Conservation (phyloP, 2,329 filamentous ascomycete genomes). For the Aspergillus fructus region DNA sequence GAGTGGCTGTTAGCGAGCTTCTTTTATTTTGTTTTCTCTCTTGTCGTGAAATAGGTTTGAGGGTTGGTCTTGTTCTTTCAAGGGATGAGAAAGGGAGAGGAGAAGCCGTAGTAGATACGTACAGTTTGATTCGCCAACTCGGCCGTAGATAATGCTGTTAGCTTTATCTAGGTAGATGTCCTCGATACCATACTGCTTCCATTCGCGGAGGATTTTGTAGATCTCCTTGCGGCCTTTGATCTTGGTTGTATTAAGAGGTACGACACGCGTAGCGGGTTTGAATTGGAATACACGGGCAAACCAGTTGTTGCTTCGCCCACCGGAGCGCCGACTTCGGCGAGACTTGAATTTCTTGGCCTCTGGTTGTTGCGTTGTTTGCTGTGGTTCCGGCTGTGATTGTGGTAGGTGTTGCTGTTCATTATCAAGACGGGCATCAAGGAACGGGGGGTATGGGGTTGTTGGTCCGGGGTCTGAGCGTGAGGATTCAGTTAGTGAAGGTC, state of each 20-base stretch:
- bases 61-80: too few species aligned
- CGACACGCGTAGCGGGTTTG: constrained; percentile 72
- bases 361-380: constrained; percentile 11
- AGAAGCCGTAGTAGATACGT: constrained; percentile 41
- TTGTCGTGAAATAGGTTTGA: not conserved
- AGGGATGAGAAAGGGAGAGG: not conserved
- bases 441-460: constrained; percentile 2
- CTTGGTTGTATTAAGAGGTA: constrained; percentile 74
- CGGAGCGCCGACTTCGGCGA: constrained; percentile 15
- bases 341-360: not conserved
- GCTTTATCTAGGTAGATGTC: constrained; percentile 77
- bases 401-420: constrained; percentile 15
- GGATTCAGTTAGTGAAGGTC: not conserved
- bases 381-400: not conserved
- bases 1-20: constrained; percentile 36
- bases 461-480: constrained; percentile 10
- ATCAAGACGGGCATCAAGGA: constrained; percentile 18
- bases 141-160: constrained; percentile 75
- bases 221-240: constrained; percentile 76
- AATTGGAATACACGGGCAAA: constrained; percentile 84
- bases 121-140: constrained; percentile 77
- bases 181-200: constrained; percentile 77
- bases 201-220: constrained; percentile 71
- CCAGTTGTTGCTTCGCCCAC: constrained; percentile 69
- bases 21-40: not conserved